Evolutionary conservation across 495 filamentous ascomycete genomes (phyloP).

Genomic region (Oidiodendron maius): DNA sequence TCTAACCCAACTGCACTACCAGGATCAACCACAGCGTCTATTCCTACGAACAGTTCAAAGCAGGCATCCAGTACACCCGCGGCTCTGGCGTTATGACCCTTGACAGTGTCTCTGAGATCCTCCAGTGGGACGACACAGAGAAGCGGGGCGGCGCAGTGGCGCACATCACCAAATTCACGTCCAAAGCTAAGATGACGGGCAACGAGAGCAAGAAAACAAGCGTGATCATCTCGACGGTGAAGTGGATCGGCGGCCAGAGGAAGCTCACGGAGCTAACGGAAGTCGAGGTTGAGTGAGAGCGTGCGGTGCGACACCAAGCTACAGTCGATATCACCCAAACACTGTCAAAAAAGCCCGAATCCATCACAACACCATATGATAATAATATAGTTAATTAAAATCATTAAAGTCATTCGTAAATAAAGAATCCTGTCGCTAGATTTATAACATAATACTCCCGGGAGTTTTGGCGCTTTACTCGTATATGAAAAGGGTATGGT

Average conservation of each 20-base stretch:
- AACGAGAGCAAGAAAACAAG: slow-evolving; percentile 1
- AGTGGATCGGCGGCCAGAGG: background rate
- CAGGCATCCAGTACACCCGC: slow-evolving; percentile 3
- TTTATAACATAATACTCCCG: no score
- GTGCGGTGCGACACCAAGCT: no score
- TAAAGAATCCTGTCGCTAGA: no score
- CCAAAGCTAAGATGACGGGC: background rate
- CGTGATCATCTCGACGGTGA: slow-evolving; percentile 2
- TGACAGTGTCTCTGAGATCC: slow-evolving; percentile 1
- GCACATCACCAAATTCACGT: background rate
- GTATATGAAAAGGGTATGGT: no score
- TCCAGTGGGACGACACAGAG: background rate
- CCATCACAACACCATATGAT: no score
- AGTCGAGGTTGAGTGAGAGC: background rate
- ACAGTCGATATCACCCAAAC: no score
- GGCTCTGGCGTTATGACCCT: background rate
- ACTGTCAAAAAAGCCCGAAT: no score
- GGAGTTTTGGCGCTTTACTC: no score
- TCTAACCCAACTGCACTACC: background rate
- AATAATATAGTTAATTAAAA: no score
- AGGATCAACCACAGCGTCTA: slow-evolving; percentile 5
- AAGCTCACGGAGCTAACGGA: slow-evolving; percentile 1
- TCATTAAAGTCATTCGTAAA: no score
- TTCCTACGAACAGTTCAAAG: background rate
- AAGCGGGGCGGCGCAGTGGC: slow-evolving; percentile 2